These are phyloP conservation scores for Macrolepiota dolichaula DNA, from an alignment of 768 basidiomycete genomes.

Conservation along the genomic window DNA sequence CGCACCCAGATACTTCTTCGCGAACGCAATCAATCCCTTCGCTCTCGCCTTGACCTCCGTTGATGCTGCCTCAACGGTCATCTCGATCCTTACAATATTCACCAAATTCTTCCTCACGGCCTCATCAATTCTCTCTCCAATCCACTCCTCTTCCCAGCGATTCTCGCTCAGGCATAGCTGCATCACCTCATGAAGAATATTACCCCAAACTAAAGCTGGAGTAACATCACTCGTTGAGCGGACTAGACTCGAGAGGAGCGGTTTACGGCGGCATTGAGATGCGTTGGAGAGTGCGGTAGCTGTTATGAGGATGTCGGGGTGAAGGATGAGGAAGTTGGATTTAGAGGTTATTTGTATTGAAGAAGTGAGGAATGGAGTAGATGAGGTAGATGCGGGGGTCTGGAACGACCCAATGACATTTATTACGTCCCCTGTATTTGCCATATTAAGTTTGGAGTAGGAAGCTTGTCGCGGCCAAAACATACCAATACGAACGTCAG, in stretches of 20 bases:
- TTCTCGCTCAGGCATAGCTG: conserved; percentile 67
- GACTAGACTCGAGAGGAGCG: conserved; percentile 68
- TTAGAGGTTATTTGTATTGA: conserved; percentile 59
- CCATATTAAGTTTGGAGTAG: background rate
- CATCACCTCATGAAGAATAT: conserved; percentile 89
- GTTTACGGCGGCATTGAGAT: conserved; percentile 79
- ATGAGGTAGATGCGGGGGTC: conserved; percentile 26
- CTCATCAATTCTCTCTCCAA: conserved; percentile 58
- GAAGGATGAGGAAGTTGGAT: conserved; percentile 74
- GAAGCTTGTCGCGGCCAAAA: background rate
- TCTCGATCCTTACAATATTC: conserved; percentile 58
- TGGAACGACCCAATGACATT: conserved; percentile 63
- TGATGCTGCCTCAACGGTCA: conserved; percentile 32
- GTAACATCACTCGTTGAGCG: conserved; percentile 57
- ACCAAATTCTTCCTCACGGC: conserved; percentile 51
- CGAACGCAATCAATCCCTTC: conserved; percentile 62
- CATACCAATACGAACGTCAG: conserved; percentile 60
- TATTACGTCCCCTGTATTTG: conserved; percentile 63
- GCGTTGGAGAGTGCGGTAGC: conserved; percentile 86
- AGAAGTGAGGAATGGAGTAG: conserved; percentile 30
- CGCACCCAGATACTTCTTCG: conserved; percentile 59
- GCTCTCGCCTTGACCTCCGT: conserved; percentile 36
- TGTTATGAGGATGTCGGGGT: conserved; percentile 90
- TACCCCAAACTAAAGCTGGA: conserved; percentile 84
- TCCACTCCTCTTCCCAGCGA: conserved; percentile 61